Evolutionary conservation across 2,329 filamentous ascomycete genomes (phyloP), one percentile per base, ranked within the genome.

Genomic region (Colletotrichum salicis): DNA sequence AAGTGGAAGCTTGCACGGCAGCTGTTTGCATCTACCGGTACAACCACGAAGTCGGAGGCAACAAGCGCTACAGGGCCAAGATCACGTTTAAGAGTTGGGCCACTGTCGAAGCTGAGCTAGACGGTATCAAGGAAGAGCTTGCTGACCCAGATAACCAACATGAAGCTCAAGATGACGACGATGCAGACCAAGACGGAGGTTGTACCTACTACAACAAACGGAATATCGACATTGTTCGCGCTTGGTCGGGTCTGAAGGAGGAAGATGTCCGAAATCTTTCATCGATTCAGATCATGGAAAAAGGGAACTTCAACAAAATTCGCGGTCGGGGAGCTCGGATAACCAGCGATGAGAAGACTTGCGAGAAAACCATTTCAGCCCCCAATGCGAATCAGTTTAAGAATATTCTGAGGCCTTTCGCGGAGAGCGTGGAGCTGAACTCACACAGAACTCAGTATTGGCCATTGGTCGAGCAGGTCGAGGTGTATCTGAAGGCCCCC

Each of bases 1-100:
- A 74, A 6, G 58, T 27, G 2, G 75, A 74, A 2, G 75, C 75
- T 0, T 76, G 74, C 48, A 76, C 75, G 0, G 74, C 75, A 0
- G 64, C 75, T 0, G 65, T 74, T 3, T 76, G 72, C n/a, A 67
- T 75, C 5, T 76, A 72, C 33, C 29, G 31, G 0, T 73, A 67
- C 37, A 72, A 70, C 12, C 3, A n/a, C 1, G 56, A 58, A 5
- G 5, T 12, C 3, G 31, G 59, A 2, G 35, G 45, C 12, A 29
- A 31, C 4, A 60, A 59, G 13, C 33, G 7, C 1, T 74, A 68
- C 4, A 8, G 4, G 1, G 74, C 71, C 1, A 54, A 22, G 2
- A 41, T 75, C 13, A 51, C 56, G 3, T 75, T 74, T 62, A 76
- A 76, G 59, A 63, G 52, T 5, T 54, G 13, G 15, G 66, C 71